A percentile compares a stretch with the other conserved stretches of the same genome.
phyloP scores from a whole-genome alignment of 192 early-diverging fungal genomes.

The Coemansia sp. region DNA sequence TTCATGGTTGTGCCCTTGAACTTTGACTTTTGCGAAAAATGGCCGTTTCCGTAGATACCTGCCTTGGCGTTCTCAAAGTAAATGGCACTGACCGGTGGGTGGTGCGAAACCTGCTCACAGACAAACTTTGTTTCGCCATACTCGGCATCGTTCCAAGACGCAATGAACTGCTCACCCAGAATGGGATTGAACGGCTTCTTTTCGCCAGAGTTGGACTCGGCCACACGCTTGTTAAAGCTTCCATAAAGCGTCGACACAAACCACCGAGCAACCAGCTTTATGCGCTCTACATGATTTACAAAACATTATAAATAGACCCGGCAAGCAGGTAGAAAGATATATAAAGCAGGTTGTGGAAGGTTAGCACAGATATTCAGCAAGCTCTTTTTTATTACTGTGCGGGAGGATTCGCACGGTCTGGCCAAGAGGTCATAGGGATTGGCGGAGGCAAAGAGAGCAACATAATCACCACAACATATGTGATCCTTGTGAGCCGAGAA shows the following conservation, averaged over 20 bases:
- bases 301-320: background rate
- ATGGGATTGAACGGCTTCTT: slow-evolving; percentile 74
- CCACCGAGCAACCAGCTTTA: slow-evolving; percentile 68
- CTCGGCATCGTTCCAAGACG: slow-evolving; percentile 57
- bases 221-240: slow-evolving; percentile 67
- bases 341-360: background rate
- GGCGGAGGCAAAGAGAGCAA: too few species aligned
- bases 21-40: slow-evolving; percentile 60
- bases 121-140: slow-evolving; percentile 53
- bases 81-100: slow-evolving; percentile 68
- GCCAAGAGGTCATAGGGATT: too few species aligned
- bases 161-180: slow-evolving; percentile 65
- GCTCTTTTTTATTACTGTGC: too few species aligned
- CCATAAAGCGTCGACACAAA: slow-evolving; percentile 78
- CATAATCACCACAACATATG: too few species aligned
- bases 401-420: too few species aligned
- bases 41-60: slow-evolving; percentile 59
- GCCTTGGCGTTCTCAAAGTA: slow-evolving; percentile 59
- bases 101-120: slow-evolving; percentile 70
- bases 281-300: slow-evolving; percentile 57
- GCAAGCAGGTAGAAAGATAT: background rate
- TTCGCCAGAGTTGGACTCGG: slow-evolving; percentile 62
- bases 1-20: slow-evolving; percentile 73
- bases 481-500: too few species aligned
- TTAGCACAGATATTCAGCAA: too few species aligned